These are phyloP conservation scores for Rhododendron vialii DNA, from an alignment of 148 eudicot species.

Conservation along the genomic window DNA sequence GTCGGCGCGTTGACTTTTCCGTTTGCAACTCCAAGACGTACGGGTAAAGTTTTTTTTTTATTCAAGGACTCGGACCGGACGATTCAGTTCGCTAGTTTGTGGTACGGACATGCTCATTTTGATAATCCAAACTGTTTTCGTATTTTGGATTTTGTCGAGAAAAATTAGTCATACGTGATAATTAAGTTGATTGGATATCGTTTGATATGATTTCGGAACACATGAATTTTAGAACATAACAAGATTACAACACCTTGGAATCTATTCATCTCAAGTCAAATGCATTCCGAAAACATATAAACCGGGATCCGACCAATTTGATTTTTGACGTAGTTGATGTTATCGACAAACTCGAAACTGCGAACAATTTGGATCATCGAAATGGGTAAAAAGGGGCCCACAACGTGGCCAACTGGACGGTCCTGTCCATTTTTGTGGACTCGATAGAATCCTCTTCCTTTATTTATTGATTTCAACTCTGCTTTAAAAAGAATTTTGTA, in stretches of 20 bases:
- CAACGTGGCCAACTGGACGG: too few relatives aligned
- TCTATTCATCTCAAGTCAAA: neutral
- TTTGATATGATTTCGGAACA: neutral
- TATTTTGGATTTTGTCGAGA: neutral
- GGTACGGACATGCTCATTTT: too few relatives aligned
- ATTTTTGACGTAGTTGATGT: neutral
- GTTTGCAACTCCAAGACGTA: neutral
- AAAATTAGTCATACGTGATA: too few relatives aligned
- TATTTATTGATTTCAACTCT: neutral
- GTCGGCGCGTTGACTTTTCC: neutral
- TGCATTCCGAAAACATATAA: neutral
- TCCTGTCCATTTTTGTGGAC: too few relatives aligned
- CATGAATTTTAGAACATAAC: too few relatives aligned
- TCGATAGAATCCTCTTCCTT: too few relatives aligned
- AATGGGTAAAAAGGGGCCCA: too few relatives aligned
- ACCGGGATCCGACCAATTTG: neutral
- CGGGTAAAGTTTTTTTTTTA: neutral
- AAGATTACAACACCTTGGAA: too few relatives aligned
- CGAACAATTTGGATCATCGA: too few relatives aligned
- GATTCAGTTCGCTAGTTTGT: neutral
- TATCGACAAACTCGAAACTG: neutral
- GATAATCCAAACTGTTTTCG: too few relatives aligned
- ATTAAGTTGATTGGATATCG: neutral
- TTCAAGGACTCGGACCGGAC: neutral
- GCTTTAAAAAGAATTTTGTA: too few relatives aligned